Conservation (phyloP, 768 basidiomycete species). For the Boletus subparvulus region DNA sequence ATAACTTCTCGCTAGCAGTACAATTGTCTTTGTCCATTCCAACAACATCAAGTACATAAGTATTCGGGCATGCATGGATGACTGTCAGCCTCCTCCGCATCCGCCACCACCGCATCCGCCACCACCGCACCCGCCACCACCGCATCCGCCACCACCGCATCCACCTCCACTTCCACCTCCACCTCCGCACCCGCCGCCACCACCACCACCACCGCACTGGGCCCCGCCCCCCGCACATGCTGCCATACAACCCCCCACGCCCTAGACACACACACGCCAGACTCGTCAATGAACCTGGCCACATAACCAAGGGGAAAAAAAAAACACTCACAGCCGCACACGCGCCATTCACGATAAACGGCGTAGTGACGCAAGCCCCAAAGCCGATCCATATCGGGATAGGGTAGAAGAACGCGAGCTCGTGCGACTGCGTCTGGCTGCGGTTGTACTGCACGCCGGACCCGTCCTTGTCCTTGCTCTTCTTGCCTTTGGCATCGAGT, state of each 20-base stretch:
- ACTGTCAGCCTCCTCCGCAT: background rate
- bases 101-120: background rate
- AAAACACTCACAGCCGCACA: conserved; percentile 7
- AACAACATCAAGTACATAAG: too few relatives aligned
- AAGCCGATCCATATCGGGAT: background rate
- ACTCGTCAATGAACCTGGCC: background rate
- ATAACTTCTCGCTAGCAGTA: too few relatives aligned
- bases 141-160: background rate
- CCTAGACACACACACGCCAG: background rate
- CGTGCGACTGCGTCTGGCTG: background rate
- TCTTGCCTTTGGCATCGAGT: background rate
- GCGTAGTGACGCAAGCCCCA: background rate
- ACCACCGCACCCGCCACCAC: background rate
- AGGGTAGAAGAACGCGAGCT: conserved; percentile 12
- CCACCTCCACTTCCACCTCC: background rate
- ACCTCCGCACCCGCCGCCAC: background rate
- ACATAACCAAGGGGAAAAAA: too few relatives aligned
- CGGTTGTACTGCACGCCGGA: background rate
- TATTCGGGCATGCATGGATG: too few relatives aligned
- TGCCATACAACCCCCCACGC: background rate
- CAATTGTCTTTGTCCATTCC: too few relatives aligned
- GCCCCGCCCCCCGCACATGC: background rate
- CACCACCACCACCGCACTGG: background rate
- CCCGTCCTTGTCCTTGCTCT: background rate
- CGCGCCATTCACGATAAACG: background rate